A percentile compares a stretch with the other conserved stretches of the same genome.
Evolutionary conservation across 2,329 filamentous ascomycete species (phyloP).

Genomic region (Coniochaeta sp.): DNA sequence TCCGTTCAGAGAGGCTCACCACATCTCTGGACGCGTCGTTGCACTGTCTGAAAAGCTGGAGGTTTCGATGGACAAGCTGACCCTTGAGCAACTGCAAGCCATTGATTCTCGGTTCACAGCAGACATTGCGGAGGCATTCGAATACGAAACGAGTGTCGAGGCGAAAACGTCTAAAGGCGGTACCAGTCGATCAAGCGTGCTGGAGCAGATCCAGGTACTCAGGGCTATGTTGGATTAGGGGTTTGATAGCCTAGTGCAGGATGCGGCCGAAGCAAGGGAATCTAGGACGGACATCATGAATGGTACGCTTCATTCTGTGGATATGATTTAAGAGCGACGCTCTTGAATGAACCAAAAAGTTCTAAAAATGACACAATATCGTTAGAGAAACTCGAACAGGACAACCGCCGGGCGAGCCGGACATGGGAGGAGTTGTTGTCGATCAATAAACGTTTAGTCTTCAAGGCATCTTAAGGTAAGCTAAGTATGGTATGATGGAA

Average conservation of each 20-base stretch:
- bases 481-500: too few relatives aligned
- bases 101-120: slow-evolving; percentile 61
- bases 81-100: slow-evolving; percentile 57
- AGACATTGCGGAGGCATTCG: slow-evolving; percentile 58
- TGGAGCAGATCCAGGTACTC: slow-evolving; percentile 50
- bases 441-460: too few relatives aligned
- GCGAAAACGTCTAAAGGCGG: slow-evolving; percentile 61
- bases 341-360: too few relatives aligned
- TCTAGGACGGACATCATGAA: slow-evolving; percentile 18
- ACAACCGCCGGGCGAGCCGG: too few relatives aligned
- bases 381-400: too few relatives aligned
- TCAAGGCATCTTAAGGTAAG: too few relatives aligned
- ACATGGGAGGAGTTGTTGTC: too few relatives aligned
- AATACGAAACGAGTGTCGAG: slow-evolving; percentile 69
- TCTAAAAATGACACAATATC: too few relatives aligned
- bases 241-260: slow-evolving; percentile 12
- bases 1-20: slow-evolving; percentile 77
- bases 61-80: slow-evolving; percentile 61
- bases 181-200: slow-evolving; percentile 59
- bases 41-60: slow-evolving; percentile 58
- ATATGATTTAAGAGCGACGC: slow-evolving; percentile 14
- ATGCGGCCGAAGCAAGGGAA: slow-evolving; percentile 14
- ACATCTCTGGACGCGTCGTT: slow-evolving; percentile 70
- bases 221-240: slow-evolving; percentile 23
- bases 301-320: slow-evolving; percentile 17